Percentiles rank a stretch among this genome's conserved stretches.
phyloP scores from a whole-genome alignment of 257 asterid genomes.

The Gardenia jasminoides region DNA sequence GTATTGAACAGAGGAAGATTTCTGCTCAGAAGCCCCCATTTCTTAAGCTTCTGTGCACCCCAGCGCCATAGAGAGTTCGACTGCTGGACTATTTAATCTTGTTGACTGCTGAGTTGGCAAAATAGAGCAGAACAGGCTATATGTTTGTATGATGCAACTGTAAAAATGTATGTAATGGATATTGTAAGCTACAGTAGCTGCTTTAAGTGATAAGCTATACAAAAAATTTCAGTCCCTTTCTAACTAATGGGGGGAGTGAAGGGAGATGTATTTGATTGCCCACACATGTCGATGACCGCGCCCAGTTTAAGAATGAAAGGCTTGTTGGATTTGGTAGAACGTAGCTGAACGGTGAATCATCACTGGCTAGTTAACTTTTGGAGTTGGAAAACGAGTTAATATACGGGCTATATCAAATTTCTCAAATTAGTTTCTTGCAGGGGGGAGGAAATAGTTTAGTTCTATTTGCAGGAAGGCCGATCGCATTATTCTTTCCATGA shows the following conservation, averaged over 20 bases:
- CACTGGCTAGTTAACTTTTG: background rate
- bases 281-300: background rate
- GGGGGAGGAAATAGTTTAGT: no score
- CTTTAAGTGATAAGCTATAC: background rate
- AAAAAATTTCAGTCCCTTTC: background rate
- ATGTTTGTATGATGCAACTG: conserved; percentile 8
- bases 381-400: background rate
- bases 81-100: background rate
- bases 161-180: conserved; percentile 8
- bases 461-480: no score
- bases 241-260: background rate
- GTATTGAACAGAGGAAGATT: conserved; percentile 20
- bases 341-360: background rate
- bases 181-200: background rate
- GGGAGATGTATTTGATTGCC: background rate
- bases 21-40: conserved; percentile 31
- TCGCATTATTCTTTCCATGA: no score
- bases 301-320: background rate
- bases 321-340: background rate
- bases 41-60: conserved; percentile 17
- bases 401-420: no score
- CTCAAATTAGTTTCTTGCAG: no score
- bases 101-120: background rate
- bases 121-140: background rate
- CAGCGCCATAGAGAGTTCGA: background rate